Base-by-base conservation (phyloP, 768 basidiomycete genomes). In the Kwoniella bestiolae region DNA sequence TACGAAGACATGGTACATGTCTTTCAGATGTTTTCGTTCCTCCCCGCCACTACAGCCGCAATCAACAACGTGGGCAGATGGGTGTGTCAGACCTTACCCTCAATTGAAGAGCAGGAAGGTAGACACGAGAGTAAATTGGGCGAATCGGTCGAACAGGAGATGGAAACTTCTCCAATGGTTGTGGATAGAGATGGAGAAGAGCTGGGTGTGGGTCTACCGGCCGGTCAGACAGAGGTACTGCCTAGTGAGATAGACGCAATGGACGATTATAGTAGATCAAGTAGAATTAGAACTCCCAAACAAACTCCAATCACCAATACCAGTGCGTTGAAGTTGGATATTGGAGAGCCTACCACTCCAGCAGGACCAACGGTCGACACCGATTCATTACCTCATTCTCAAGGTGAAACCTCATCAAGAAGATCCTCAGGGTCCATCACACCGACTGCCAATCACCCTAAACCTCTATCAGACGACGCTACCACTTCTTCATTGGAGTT, bases 1-100 rank as follows among this genome's bases (percentile, higher is more conserved):
- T 96, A 91, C 74, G 90, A 94, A 74, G 95, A 99, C 81, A 90
- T 89, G 56, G 92, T 94, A 4, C 94, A 97, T 71, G 91, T 95
- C 12, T 97, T 97, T 78, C 94, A 95, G 78, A 85, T 88, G 16
- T 91, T 91, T 72, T 90, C 91, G 0, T 95, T 74, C 62, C 58
- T 79, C 1, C 73, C 74, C 2, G 72, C 73, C 16, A 68, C 76
- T 12, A 65, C 69, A 34, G 72, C 70, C 3, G 78, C 79, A 3
- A 76, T 80, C 45, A 67, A 56, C 34, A 73, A 68, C 29, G 66
- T 79, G 26, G 79, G 78, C 11, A 63, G 68, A 26, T 78, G 74
- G 72, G 72, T 74, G 3, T 44, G 70, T 25, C 50, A 53, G 3
- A 75, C 72, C 29, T 44, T 78, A 56, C 76, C 76, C 2, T 64